Evolutionary conservation across 2,329 filamentous ascomycete genomes (phyloP), one percentile per base, ranked within the genome.

Genomic region (Cordyceps farinosa): DNA sequence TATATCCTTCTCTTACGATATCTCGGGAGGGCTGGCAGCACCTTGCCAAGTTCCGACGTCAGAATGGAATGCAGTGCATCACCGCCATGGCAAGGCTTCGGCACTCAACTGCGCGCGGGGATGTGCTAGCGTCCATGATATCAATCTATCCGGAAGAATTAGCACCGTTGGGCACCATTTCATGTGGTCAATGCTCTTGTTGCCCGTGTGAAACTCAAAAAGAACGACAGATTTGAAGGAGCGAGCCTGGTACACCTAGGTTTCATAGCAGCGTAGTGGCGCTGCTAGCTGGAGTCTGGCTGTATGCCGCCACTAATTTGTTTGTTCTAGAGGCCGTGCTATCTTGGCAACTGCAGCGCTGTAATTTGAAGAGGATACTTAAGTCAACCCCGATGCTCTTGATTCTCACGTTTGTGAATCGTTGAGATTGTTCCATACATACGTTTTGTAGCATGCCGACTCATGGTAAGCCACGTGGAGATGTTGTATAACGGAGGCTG

Each of bases 221-320:
- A 42, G 22, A 4, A 42, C 5, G 27, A 42, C 15, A 38, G n/a
- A 29, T 32, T 44, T 44, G 5, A 56, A 0, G 29, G 17, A 53
- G 17, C 30, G n/a, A 38, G 45, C 38, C 38, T 9, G 13, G 38
- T 40, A 52, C 34, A 32, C 29, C 38, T 34, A 56, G 15, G 53
- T 56, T 45, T 56, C 53, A 56, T n/a, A n/a, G 10, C 17, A 45
- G 17, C 38, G 9, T 45, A 44, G 55, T 58, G 55, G 55, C 55
- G 55, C 11, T 40, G 17, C 10, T 40, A 38, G 55, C 32, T 48
- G 30, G 53, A 32, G 54, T 27, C 51, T 22, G 48, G 17, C 5
- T 34, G 29, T 32, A 27, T 17, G 44, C 44, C 15, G 44, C 13
- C n/a, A 50, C 30, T 29, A 27, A 27, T 29, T 36, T 57, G 6